phyloP scores from a whole-genome alignment of 805 yeast species.

The Kodamaea lidongshanica region DNA sequence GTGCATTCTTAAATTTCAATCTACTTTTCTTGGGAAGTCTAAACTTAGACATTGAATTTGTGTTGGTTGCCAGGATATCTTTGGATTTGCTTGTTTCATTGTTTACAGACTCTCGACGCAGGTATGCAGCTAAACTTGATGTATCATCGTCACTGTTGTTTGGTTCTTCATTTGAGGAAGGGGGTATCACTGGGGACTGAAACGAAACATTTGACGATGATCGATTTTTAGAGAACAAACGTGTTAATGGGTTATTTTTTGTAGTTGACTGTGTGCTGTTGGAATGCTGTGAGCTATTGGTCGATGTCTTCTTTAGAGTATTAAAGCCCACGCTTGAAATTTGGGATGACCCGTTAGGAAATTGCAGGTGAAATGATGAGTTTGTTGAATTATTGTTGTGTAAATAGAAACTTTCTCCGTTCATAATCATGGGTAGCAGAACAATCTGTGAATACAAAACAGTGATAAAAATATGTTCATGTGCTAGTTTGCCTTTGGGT shows the following conservation, averaged over 20 bases:
- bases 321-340: constrained; percentile 21
- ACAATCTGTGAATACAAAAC: constrained; percentile 7
- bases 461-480: too few relatives aligned
- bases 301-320: constrained; percentile 24
- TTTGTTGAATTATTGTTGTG: constrained; percentile 10
- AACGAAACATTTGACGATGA: constrained; percentile 15
- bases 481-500: too few relatives aligned
- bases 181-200: constrained; percentile 8
- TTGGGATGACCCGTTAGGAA: constrained; percentile 6
- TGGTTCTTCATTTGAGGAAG: constrained; percentile 6
- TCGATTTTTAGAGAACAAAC: constrained; percentile 27
- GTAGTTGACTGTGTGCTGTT: constrained; percentile 13
- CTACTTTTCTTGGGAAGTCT: constrained; percentile 9
- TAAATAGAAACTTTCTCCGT: constrained; percentile 4
- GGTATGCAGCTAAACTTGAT: not conserved
- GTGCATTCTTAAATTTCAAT: constrained; percentile 3
- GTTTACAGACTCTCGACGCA: too few relatives aligned
- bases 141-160: constrained; percentile 10
- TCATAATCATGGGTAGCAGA: too few relatives aligned
- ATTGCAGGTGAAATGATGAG: constrained; percentile 7
- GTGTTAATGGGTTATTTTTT: constrained; percentile 24
- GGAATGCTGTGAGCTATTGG: constrained; percentile 23
- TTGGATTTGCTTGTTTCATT: too few relatives aligned
- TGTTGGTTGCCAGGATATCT: constrained; percentile 1
- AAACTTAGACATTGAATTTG: constrained; percentile 7